Conservation (phyloP, 2,329 filamentous ascomycete species). For the Alternaria arborescens region DNA sequence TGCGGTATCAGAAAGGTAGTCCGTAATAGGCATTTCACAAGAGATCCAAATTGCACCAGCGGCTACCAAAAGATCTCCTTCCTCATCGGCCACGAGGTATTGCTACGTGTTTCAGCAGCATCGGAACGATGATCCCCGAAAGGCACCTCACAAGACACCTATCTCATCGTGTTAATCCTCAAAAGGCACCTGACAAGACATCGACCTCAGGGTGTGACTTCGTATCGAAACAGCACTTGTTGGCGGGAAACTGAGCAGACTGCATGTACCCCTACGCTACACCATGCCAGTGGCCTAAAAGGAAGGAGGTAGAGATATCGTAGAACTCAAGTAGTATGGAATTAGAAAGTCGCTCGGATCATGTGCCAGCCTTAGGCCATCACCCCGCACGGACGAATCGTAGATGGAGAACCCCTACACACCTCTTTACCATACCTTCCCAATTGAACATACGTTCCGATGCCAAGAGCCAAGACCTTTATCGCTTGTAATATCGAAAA, state of each 20-base stretch:
- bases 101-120: conserved; percentile 15
- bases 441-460: conserved; percentile 22
- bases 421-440: conserved; percentile 31
- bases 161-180: conserved; percentile 13
- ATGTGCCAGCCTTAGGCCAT: conserved; percentile 16
- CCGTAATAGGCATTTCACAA: conserved; percentile 19
- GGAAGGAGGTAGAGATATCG: conserved; percentile 33
- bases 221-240: conserved; percentile 21
- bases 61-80: conserved; percentile 22
- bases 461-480: conserved; percentile 21
- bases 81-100: conserved; percentile 24
- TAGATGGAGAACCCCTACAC: conserved; percentile 25
- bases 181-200: conserved; percentile 29
- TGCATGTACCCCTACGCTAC: conserved; percentile 19
- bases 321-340: conserved; percentile 12
- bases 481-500: conserved; percentile 18
- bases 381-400: conserved; percentile 21
- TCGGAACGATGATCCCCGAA: conserved; percentile 22
- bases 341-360: conserved; percentile 11
- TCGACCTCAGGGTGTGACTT: conserved; percentile 10
- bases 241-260: conserved; percentile 12
- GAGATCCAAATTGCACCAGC: conserved; percentile 15
- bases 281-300: conserved; percentile 18
- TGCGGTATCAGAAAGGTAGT: conserved; percentile 21
- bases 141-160: conserved; percentile 10